Percentiles rank a stretch among this genome's conserved stretches.
These are phyloP conservation scores for Talaromyces sp. DNA, from an alignment of 2,329 filamentous ascomycete species.

Conservation along the genomic window DNA sequence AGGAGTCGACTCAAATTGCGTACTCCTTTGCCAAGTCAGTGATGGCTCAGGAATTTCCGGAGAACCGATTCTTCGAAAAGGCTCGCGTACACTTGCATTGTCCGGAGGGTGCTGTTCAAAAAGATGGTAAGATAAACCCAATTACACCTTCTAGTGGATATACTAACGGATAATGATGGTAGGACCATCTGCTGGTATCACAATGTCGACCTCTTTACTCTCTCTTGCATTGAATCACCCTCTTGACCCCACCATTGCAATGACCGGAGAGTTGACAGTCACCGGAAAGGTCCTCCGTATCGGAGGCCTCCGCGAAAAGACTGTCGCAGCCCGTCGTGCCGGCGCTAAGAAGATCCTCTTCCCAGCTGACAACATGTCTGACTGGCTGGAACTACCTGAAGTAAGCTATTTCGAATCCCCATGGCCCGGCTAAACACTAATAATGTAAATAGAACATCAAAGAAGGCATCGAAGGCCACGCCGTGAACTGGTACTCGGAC, in stretches of 20 bases:
- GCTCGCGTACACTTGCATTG: conserved; percentile 94
- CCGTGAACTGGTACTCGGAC: conserved; percentile 89
- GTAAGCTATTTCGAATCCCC: conserved; percentile 55
- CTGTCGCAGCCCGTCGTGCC: conserved; percentile 85
- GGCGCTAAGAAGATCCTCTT: conserved; percentile 93
- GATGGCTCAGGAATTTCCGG: conserved; percentile 77
- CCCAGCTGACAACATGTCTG: conserved; percentile 89
- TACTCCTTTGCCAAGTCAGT: conserved; percentile 93
- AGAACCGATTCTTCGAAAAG: conserved; percentile 94
- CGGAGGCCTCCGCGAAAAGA: conserved; percentile 92
- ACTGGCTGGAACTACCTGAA: conserved; percentile 96
- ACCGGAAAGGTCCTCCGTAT: conserved; percentile 96
- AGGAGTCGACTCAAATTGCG: conserved; percentile 90
- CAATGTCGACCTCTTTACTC: conserved; percentile 92
- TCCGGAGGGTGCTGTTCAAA: conserved; percentile 91
- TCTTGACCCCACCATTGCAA: conserved; percentile 82
- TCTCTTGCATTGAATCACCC: conserved; percentile 76
- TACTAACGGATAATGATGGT: neutral
- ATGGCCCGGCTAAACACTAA: neutral
- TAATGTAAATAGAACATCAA: conserved; percentile 80
- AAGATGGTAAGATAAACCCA: conserved; percentile 60
- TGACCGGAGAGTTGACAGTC: conserved; percentile 96
- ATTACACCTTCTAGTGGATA: neutral
- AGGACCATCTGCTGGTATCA: conserved; percentile 85
- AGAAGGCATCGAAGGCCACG: conserved; percentile 84